Base-by-base conservation (phyloP, 2,329 filamentous ascomycete species). In the Colletotrichum lini region DNA sequence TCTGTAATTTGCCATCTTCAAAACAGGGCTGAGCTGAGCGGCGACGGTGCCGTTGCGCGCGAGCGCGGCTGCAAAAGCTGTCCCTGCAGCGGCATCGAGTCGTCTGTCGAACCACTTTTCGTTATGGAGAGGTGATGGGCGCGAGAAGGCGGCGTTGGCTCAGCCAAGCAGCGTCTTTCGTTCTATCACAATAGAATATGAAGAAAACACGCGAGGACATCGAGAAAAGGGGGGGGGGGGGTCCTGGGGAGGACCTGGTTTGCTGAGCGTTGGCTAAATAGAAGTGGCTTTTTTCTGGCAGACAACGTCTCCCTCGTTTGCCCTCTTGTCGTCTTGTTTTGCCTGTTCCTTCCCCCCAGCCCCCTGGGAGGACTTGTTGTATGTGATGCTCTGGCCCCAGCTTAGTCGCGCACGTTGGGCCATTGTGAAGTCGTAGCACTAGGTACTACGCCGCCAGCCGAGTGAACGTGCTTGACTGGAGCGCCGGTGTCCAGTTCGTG, bases 91-190 rank as follows among this genome's bases (percentile, higher is more conserved):
- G 52, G 67, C 54, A 54, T 64, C 71, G 49, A 50, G 71, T 35
- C 23, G 30, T 52, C 53, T 58, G 26, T 30, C 54, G 54, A 40
- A 10, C 35, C 35, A 9, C 35, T 23, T 45, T 63, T 54, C 42
- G 58, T 47, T 45, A 73, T 73, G 73, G 65, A 75, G 74, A 69
- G 56, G 23, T 54, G 59, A 59, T 58, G 57, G 59, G 56, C 52
- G 56, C 40, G 49, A 54, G 65, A 52, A 7, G 56, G 49, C 12
- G 30, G 21, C 44, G 53, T 67, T 56, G 50, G 47, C 23, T 53
- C 58, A 44, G 58, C 47, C 62, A 47, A 59, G 54, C 49, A 47
- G 54, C 26, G 38, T 47, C 35, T 49, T 21, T 60, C 40, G 47
- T 69, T 63, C 59, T 64, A 44, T 52, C 58, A 71, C 44, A 38